Conservation (phyloP, 352 stramenopile species). For the Pythium monospermum region DNA sequence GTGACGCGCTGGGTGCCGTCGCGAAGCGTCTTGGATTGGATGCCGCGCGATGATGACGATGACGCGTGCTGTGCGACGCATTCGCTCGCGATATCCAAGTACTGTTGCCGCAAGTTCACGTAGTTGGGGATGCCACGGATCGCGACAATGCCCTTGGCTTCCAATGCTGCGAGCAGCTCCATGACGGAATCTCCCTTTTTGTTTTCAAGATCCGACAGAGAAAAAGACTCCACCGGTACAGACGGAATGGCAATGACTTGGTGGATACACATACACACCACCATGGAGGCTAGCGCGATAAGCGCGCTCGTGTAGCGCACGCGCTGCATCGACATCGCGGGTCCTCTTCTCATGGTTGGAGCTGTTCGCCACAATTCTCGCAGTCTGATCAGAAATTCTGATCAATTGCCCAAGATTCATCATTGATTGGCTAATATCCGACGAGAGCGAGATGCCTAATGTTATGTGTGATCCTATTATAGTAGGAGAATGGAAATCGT, state of each 20-base stretch:
- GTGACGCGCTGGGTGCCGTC: conserved; percentile 20
- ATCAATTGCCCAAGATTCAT: no score
- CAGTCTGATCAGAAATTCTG: no score
- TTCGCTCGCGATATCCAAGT: conserved; percentile 9
- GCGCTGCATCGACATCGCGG: no score
- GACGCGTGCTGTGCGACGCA: conserved; percentile 4
- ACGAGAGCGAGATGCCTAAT: no score
- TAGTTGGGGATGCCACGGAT: conserved; percentile 14
- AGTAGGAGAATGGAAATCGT: not conserved
- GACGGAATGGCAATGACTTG: conserved; percentile 3
- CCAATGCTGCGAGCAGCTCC: conserved; percentile 4
- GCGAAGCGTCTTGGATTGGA: conserved; percentile 15
- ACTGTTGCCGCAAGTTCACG: conserved; percentile 1
- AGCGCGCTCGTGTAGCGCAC: no score
- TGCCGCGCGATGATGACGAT: not conserved
- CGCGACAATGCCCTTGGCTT: conserved; percentile 12
- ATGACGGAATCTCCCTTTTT: not conserved
- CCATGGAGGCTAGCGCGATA: not conserved
- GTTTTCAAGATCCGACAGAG: conserved; percentile 2
- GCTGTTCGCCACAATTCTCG: not conserved
- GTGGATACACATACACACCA: not conserved
- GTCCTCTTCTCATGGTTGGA: no score
- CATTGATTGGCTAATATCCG: no score
- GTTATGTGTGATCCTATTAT: no score
- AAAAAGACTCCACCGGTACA: conserved; percentile 10